Evolutionary conservation across 2,329 filamentous ascomycete species (phyloP), one percentile per base, ranked within the genome.

Genomic region (Rutstroemia sp.): DNA sequence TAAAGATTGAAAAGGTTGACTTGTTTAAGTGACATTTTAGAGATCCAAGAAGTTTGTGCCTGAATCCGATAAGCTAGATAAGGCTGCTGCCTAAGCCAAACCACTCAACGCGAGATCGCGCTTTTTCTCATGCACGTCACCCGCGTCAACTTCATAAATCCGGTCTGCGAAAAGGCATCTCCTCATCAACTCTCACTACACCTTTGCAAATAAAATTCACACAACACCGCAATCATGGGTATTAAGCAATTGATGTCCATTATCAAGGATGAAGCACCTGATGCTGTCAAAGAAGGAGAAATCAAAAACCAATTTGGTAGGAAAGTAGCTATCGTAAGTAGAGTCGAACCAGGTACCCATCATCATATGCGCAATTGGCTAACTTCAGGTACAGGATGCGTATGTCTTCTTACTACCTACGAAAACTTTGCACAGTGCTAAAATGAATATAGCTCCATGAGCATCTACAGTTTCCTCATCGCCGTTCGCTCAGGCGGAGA

Each of bases 281-380:
- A 92, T 74, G 88, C 94, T 37, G 83, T 96, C 79, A 97, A 96
- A 74, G 87, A 91, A 69, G 90, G 94, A 59, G 94, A 99, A 70
- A 99, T 99, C 79, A 99, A 99, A 77, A 92, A 92, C 66, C 94
- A 99, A 64, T 99, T 99, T 71, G 94, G 94, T 62, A 89, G 94
- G 71, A 99, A 99, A 75, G 92, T 99, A 60, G 92, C 92, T 52
- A 96, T 96, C 74, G 92, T 95, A 78, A 70, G 89, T 78, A 14
- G 38, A 42, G 27, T 10, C 19, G 30, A 61, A 21, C n/a, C 21
- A 56, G 27, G 27, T 42, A 21, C 42, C 18, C 8, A 16, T 41
- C 25, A 27, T 16, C 38, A 41, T 49, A 30, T 23, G 44, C 10
- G 30, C 51, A 30, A 58, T 49, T 53, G 25, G 57, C 60, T 64